Percentiles rank a stretch among this genome's conserved stretches.
Conservation (phyloP, 345 rosid genomes). For the Melastoma malabathricum region DNA sequence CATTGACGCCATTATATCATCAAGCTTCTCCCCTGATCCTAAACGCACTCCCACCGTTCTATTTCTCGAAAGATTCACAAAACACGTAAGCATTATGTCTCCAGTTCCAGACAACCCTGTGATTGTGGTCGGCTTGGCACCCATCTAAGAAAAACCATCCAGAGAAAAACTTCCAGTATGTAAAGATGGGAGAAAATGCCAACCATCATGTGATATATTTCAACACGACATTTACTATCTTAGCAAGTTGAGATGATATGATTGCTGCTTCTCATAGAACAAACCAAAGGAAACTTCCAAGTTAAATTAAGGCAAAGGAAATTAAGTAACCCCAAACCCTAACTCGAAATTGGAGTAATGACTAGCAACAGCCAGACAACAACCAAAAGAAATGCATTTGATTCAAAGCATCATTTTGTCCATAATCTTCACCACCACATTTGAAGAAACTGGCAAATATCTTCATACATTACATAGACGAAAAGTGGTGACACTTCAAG, state of each 20-base stretch:
- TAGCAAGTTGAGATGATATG: no score
- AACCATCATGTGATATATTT: not conserved
- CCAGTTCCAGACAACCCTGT: constrained; percentile 93
- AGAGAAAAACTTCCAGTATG: not conserved
- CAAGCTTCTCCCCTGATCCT: constrained; percentile 87
- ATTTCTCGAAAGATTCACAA: constrained; percentile 87
- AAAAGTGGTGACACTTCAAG: no score
- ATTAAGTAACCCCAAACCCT: no score
- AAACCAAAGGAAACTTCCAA: not conserved
- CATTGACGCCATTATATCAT: constrained; percentile 68
- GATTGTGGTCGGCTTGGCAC: constrained; percentile 79
- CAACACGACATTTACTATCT: no score
- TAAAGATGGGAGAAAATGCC: not conserved
- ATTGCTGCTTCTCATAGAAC: not conserved
- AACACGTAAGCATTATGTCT: constrained; percentile 92
- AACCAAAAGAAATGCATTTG: no score
- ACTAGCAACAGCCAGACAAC: no score
- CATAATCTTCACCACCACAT: no score
- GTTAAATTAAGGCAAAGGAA: no score
- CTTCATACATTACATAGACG: no score
- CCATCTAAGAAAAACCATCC: constrained; percentile 45
- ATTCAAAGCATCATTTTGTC: no score
- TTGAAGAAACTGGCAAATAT: no score
- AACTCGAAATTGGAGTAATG: no score
- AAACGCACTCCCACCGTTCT: constrained; percentile 80